Base-by-base conservation (phyloP, 495 filamentous ascomycete species). In the Aspergillus nidulans region DNA sequence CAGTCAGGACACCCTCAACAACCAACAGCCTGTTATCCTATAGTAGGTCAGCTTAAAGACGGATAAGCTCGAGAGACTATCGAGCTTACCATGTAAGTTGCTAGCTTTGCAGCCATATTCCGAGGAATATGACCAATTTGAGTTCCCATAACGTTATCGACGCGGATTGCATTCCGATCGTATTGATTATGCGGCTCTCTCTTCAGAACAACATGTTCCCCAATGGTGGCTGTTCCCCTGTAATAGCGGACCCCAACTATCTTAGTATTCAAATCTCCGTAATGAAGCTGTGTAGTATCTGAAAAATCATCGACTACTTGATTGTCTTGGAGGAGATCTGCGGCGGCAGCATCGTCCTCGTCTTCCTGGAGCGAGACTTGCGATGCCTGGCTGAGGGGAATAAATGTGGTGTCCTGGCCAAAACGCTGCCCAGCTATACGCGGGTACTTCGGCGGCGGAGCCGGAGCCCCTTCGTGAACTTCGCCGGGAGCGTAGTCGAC, bases 161-260 rank as follows among this genome's bases (percentile, higher is more conserved):
- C 80, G 6, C 83, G 82, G 46, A 96, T 88, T 2, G 90, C 90
- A 73, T 95, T 95, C 3, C 64, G 54, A 61, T 94, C 90, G 61
- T 88, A 91, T 50, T 72, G 59, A 57, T 97, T 97, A 12, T 62
- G 52, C 2, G 89, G 86, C 53, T 96, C 87, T 57, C 92, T 74
- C 26, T 67, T 71, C 48, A 88, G 63, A 24, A 89, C 57, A 1
- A 94, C 86, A 53, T 82, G 77, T 64, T 97, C 92, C 13, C 88
- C 87, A 4, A 76, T 47, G 4, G 80, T 89, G 3, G 88, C 89
- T 53, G 81, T 63, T 5, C 90, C 90, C 23, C 64, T 72, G 68
- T 97, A 97, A 66, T 84, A 95, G 47, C 85, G 79, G 12, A 90
- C 77, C 5, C 91, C 92, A 0, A 96, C 91, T 43, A 94, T 86